Evolutionary conservation across 1,284 basidiomycete genomes (phyloP).

Genomic region (Ceratobasidium sp.): DNA sequence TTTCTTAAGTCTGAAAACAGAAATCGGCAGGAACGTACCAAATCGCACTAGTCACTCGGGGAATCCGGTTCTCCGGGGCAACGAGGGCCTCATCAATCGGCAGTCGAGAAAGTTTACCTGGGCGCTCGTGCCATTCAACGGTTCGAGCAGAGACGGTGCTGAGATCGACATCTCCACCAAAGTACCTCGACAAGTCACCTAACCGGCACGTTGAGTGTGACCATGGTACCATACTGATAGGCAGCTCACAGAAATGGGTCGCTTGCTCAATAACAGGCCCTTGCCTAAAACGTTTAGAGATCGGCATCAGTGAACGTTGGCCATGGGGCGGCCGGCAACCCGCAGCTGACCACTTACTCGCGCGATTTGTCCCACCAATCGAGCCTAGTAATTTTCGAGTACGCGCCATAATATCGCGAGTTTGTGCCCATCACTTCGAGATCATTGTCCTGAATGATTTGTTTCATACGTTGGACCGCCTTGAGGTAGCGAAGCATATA

Average conservation of each 20-base stretch:
- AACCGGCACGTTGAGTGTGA: conserved; percentile 62
- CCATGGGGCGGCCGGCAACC: neutral
- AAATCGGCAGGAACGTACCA: conserved; percentile 64
- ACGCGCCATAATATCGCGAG: conserved; percentile 95
- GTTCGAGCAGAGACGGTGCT: conserved; percentile 86
- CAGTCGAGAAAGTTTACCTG: conserved; percentile 87
- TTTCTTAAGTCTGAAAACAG: neutral
- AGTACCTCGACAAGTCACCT: conserved; percentile 92
- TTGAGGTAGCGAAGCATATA: conserved; percentile 93
- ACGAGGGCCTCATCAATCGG: conserved; percentile 85
- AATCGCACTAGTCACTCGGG: conserved; percentile 82
- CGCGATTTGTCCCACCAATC: conserved; percentile 99
- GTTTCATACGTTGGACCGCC: conserved; percentile 98
- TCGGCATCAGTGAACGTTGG: conserved; percentile 53
- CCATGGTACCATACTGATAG: neutral
- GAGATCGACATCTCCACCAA: conserved; percentile 96
- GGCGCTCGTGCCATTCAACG: conserved; percentile 90
- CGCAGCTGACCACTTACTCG: conserved; percentile 62
- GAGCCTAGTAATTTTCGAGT: conserved; percentile 88
- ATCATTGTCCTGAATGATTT: conserved; percentile 93
- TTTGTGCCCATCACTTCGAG: conserved; percentile 98
- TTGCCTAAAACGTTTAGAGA: conserved; percentile 62
- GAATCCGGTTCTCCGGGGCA: conserved; percentile 81
- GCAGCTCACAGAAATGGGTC: conserved; percentile 76
- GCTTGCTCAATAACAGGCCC: conserved; percentile 98